Evolutionary conservation across 1,284 basidiomycete genomes (phyloP).

Genomic region (Apiotrichum sp.): DNA sequence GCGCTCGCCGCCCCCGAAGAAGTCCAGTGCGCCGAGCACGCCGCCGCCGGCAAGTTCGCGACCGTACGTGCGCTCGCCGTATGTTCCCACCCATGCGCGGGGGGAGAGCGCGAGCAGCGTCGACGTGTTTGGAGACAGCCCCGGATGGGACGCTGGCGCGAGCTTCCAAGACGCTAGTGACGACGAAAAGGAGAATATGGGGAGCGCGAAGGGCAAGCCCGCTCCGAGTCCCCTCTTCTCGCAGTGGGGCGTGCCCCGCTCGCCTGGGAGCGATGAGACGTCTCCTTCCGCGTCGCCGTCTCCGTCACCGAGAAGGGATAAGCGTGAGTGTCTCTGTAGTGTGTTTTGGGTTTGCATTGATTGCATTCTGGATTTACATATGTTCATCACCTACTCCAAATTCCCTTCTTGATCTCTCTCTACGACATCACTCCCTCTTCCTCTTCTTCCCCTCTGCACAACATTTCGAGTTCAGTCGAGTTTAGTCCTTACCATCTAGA

Average conservation of each 20-base stretch:
- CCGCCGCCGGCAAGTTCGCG: not conserved
- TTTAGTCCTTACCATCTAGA: too few relatives aligned
- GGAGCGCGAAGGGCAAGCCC: not conserved
- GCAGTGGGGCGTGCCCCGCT: not conserved
- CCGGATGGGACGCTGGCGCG: not conserved
- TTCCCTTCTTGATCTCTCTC: too few relatives aligned
- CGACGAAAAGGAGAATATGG: not conserved
- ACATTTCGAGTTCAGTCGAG: not conserved
- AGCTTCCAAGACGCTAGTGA: not conserved
- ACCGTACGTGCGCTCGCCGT: slow-evolving; percentile 4
- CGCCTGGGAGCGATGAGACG: not conserved
- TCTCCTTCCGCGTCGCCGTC: not conserved
- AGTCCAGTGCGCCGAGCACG: not conserved
- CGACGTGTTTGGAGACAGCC: not conserved
- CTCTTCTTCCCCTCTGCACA: not conserved
- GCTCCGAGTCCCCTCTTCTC: too few relatives aligned
- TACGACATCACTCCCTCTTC: too few relatives aligned
- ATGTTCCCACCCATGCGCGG: not conserved
- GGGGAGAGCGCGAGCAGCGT: not conserved
- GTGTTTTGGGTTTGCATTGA: too few relatives aligned
- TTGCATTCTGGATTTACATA: too few relatives aligned
- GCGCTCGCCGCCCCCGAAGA: not conserved
- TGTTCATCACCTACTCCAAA: too few relatives aligned
- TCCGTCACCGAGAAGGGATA: too few relatives aligned
- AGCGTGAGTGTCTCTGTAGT: not conserved